phyloP scores from a whole-genome alignment of 179 eudicot genomes.

The Amaranthus tricolor region DNA sequence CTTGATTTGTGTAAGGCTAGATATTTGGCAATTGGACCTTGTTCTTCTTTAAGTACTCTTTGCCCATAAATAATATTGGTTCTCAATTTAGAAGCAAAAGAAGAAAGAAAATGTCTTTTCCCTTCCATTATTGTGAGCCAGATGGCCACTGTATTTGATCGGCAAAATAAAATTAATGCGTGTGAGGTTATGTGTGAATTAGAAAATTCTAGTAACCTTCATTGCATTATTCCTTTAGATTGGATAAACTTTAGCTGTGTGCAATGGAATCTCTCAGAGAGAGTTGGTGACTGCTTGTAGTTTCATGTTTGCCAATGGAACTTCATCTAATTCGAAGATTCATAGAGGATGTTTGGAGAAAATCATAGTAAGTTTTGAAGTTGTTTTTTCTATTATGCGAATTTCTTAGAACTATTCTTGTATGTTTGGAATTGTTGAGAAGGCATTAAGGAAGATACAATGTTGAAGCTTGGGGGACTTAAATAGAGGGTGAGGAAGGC shows the following conservation, averaged over 20 bases:
- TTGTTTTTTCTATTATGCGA: not conserved
- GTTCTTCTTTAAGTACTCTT: not conserved
- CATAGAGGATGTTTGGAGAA: not conserved
- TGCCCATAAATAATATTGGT: not conserved
- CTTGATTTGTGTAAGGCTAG: too few relatives aligned
- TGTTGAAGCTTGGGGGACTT: too few relatives aligned
- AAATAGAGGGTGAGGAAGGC: too few relatives aligned
- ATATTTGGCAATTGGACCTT: too few relatives aligned
- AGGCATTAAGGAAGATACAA: too few relatives aligned
- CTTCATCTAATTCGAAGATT: not conserved
- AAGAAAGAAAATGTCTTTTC: not conserved
- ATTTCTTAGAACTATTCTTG: not conserved
- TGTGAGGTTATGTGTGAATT: not conserved
- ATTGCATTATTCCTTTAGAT: not conserved
- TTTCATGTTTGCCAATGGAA: not conserved
- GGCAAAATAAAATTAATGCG: not conserved
- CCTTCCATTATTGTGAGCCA: not conserved
- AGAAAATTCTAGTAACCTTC: not conserved
- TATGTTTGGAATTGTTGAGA: too few relatives aligned
- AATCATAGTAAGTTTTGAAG: not conserved
- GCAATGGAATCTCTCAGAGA: not conserved
- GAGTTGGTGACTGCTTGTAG: not conserved
- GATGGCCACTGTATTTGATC: not conserved
- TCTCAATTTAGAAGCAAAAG: not conserved
- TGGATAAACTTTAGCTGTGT: too few relatives aligned